These are phyloP conservation scores for Daldinia sp. DNA, from an alignment of 2,329 filamentous ascomycete genomes.

Conservation along the genomic window DNA sequence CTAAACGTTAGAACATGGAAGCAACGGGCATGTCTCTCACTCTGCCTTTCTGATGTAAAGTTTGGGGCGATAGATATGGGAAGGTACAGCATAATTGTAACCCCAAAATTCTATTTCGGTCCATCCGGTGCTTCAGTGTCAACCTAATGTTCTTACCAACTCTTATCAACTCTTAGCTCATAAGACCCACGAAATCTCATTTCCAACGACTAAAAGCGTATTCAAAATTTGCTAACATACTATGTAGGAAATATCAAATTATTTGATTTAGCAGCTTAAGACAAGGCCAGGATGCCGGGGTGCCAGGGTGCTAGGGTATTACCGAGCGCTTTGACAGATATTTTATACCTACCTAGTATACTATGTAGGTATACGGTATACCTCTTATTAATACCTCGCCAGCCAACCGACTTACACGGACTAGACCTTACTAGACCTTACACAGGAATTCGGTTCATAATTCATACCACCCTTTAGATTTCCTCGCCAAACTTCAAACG, in stretches of 20 bases:
- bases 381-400: not conserved
- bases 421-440: slow-evolving; percentile 3
- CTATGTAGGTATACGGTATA: too few species aligned
- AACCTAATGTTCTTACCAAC: not conserved
- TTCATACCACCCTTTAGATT: slow-evolving; percentile 19
- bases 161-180: not conserved
- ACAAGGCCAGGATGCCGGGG: not conserved
- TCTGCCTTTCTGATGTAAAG: not conserved
- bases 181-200: slow-evolving; percentile 5
- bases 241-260: not conserved
- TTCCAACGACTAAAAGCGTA: not conserved
- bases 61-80: not conserved
- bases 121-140: slow-evolving; percentile 18
- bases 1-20: not conserved
- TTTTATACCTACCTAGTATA: not conserved
- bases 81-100: slow-evolving; percentile 7
- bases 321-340: not conserved
- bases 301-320: not conserved
- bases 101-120: slow-evolving; percentile 32
- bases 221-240: not conserved
- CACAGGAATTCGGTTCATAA: slow-evolving; percentile 9
- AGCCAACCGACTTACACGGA: not conserved
- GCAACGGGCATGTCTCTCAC: not conserved
- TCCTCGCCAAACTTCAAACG: slow-evolving; percentile 17
- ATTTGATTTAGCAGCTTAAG: not conserved